Evolutionary conservation across 192 early-diverging fungal genomes (phyloP), one percentile per base, ranked within the genome.

Genomic region (Backusella tarrabulga): DNA sequence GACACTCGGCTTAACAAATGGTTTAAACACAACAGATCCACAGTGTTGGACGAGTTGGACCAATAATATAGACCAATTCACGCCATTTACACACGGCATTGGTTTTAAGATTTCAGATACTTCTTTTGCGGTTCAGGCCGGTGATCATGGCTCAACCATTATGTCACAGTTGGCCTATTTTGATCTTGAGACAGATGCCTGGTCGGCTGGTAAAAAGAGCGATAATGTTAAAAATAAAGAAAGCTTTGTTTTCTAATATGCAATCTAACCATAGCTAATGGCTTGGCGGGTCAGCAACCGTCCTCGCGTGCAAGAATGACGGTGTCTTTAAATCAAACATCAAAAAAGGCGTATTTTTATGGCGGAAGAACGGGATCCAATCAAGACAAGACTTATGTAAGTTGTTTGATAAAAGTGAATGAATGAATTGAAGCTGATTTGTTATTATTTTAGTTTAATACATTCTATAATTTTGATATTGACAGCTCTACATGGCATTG

Each of bases 381-480:
- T 32, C 36, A 46, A 42, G 68, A 11, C 6, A 44, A 67, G 23
- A 35, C 36, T 15, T 76, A 76, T 50, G 67, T 69, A 67, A 42
- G 29, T 3, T 42, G 15, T 34, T 44, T 52, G 50, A 21, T 11
- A 67, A 34, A 36, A 44, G 15, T 44, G 42, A 14, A 44, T 44
- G 15, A 40, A 23, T 67, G 14, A 19, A 8, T 7, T 8, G 17
- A 42, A 50, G 21, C 46, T 21, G 36, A 52, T 35, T 46, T n/a
- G 14, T 4, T 46, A 6, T 0, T 17, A 66, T 40, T 21, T n/a
- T 66, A 77, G 76, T 77, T 38, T n/a, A 77, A 77, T 66, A 6
- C 60, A 19, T 77, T 77, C 23, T 77, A 77, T 63, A 6, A 15
- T 63, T 77, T 72, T 60, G 76, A 77, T 67, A 60, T 70, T 19